Conservation (phyloP, 306 rosid species). For the Sesbania bispinosa region DNA sequence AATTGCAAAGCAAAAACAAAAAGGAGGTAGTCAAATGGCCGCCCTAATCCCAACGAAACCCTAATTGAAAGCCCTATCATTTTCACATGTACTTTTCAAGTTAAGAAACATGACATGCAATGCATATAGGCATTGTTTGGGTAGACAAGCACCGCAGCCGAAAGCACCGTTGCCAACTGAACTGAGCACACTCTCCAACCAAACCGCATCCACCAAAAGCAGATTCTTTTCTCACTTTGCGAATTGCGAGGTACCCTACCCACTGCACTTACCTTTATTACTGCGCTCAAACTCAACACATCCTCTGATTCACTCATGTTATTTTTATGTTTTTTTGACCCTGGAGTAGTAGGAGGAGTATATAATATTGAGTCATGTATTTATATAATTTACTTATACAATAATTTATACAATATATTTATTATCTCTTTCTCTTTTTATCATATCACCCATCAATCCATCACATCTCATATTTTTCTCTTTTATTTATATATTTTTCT, state of each 20-base stretch:
- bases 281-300: no score
- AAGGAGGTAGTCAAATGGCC: background rate
- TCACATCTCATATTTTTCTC: no score
- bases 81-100: background rate
- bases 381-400: no score
- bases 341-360: no score
- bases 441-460: no score
- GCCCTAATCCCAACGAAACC: constrained; percentile 9
- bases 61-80: constrained; percentile 33
- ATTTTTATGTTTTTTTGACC: no score
- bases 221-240: background rate
- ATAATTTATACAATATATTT: no score
- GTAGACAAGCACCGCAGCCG: background rate
- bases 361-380: no score
- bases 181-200: background rate
- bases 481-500: no score
- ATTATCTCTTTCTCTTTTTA: no score
- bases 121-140: constrained; percentile 21
- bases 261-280: background rate
- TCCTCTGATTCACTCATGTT: no score
- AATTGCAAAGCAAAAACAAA: background rate
- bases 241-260: background rate
- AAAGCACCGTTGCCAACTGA: background rate
- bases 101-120: background rate
- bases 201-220: background rate